phyloP scores from a whole-genome alignment of 2,329 filamentous ascomycete genomes.

The Decorospora gaudefroyi region DNA sequence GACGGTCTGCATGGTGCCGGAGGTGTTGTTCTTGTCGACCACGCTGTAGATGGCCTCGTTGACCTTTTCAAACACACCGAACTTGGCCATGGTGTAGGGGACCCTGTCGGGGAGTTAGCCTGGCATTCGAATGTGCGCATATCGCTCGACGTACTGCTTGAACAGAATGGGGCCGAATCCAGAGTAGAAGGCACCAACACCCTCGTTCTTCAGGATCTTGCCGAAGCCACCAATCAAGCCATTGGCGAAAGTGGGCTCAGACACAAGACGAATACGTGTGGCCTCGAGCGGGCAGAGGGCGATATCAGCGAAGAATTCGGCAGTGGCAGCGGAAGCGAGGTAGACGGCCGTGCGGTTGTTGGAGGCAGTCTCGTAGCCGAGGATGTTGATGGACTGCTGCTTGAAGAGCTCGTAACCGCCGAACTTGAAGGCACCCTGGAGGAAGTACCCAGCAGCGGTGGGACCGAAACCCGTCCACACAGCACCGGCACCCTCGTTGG shows the following conservation, averaged over 20 bases:
- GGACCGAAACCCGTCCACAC: conserved; percentile 84
- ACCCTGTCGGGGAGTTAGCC: conserved; percentile 60
- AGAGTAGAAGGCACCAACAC: conserved; percentile 84
- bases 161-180: conserved; percentile 70
- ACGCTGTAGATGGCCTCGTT: conserved; percentile 70
- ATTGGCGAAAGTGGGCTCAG: conserved; percentile 80
- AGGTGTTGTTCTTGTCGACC: conserved; percentile 72
- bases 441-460: conserved; percentile 88
- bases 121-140: no score
- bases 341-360: conserved; percentile 83
- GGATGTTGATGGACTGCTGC: conserved; percentile 79
- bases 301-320: conserved; percentile 73
- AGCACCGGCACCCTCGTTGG: conserved; percentile 78
- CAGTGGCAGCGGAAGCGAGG: conserved; percentile 66
- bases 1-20: conserved; percentile 71
- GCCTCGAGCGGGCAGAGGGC: conserved; percentile 90
- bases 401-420: conserved; percentile 97
- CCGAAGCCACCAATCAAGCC: conserved; percentile 77
- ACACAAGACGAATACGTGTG: conserved; percentile 91
- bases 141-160: conserved; percentile 48
- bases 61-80: conserved; percentile 91
- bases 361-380: conserved; percentile 70
- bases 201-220: conserved; percentile 84
- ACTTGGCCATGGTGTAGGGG: conserved; percentile 94
- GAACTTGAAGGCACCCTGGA: conserved; percentile 92